These are phyloP conservation scores for Thamnidium elegans DNA, from an alignment of 192 early-diverging fungal species.

Conservation along the genomic window DNA sequence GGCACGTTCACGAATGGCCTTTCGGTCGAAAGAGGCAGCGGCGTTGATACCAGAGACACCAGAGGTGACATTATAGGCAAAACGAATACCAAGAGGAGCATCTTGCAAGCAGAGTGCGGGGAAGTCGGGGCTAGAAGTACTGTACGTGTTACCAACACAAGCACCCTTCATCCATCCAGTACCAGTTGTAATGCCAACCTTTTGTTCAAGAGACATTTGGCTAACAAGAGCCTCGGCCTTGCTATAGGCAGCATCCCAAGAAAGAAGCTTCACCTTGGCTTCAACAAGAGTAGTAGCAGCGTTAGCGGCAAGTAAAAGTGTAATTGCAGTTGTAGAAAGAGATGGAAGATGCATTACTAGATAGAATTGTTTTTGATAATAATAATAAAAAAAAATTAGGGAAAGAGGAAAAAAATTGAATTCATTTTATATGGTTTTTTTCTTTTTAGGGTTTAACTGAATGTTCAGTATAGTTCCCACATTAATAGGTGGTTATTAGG, in stretches of 20 bases:
- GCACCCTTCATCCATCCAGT: slow-evolving; percentile 34
- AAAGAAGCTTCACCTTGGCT: not conserved
- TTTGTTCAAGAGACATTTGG: slow-evolving; percentile 43
- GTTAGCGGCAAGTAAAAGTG: not conserved
- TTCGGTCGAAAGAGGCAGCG: slow-evolving; percentile 58
- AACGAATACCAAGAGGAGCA: slow-evolving; percentile 37
- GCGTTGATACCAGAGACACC: slow-evolving; percentile 53
- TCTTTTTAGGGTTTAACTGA: no score
- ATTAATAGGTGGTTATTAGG: no score
- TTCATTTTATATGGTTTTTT: no score
- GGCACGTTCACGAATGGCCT: slow-evolving; percentile 46
- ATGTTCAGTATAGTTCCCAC: no score
- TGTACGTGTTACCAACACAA: slow-evolving; percentile 54
- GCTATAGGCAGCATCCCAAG: slow-evolving; percentile 26
- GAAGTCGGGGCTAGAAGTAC: slow-evolving; percentile 40
- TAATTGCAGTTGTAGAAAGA: not conserved
- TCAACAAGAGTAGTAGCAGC: not conserved
- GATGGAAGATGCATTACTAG: slow-evolving; percentile 9
- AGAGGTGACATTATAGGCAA: slow-evolving; percentile 39
- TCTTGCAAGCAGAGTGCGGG: slow-evolving; percentile 39
- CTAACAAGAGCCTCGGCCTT: slow-evolving; percentile 29
- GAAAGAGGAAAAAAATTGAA: no score
- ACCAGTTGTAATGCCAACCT: slow-evolving; percentile 50
- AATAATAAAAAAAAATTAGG: no score
- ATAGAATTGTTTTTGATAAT: no score